phyloP scores from a whole-genome alignment of 2,329 filamentous ascomycete genomes.

The Helminthosporium solani region DNA sequence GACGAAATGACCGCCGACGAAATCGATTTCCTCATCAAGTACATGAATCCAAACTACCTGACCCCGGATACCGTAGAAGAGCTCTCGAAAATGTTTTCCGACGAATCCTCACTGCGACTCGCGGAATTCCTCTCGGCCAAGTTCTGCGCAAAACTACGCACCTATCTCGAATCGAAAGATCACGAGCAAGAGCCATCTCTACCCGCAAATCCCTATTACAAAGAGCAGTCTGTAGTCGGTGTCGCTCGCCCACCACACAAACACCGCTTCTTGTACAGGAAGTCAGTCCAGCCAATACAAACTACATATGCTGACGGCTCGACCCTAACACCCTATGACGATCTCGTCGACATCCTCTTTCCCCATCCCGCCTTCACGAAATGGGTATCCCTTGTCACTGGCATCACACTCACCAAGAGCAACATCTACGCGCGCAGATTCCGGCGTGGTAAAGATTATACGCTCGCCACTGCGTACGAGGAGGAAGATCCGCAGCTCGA shows the following conservation, averaged over 20 bases:
- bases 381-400: slow-evolving; percentile 84
- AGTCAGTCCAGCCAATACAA: slow-evolving; percentile 48
- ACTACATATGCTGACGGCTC: slow-evolving; percentile 37
- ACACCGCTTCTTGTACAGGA: slow-evolving; percentile 84
- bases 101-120: slow-evolving; percentile 81
- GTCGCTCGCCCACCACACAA: slow-evolving; percentile 91
- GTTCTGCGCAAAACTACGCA: slow-evolving; percentile 70
- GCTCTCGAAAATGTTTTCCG: slow-evolving; percentile 74
- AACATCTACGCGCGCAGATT: slow-evolving; percentile 85
- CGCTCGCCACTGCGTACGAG: slow-evolving; percentile 81
- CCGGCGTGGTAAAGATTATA: slow-evolving; percentile 84
- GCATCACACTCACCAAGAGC: slow-evolving; percentile 69
- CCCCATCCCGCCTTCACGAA: slow-evolving; percentile 84
- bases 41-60: slow-evolving; percentile 85
- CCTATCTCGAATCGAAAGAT: slow-evolving; percentile 64
- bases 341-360: slow-evolving; percentile 78
- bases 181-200: slow-evolving; percentile 48
- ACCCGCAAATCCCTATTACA: slow-evolving; percentile 33
- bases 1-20: slow-evolving; percentile 71
- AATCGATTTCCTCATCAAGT: slow-evolving; percentile 85
- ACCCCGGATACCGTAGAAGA: slow-evolving; percentile 88
- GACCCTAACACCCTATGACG: slow-evolving; percentile 57
- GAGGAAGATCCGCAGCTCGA: slow-evolving; percentile 75
- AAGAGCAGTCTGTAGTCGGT: slow-evolving; percentile 44
- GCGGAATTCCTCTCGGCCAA: slow-evolving; percentile 75